Evolutionary conservation across 2,329 filamentous ascomycete species (phyloP), one percentile per base, ranked within the genome.

Genomic region (Dactylonectria estremocensis): DNA sequence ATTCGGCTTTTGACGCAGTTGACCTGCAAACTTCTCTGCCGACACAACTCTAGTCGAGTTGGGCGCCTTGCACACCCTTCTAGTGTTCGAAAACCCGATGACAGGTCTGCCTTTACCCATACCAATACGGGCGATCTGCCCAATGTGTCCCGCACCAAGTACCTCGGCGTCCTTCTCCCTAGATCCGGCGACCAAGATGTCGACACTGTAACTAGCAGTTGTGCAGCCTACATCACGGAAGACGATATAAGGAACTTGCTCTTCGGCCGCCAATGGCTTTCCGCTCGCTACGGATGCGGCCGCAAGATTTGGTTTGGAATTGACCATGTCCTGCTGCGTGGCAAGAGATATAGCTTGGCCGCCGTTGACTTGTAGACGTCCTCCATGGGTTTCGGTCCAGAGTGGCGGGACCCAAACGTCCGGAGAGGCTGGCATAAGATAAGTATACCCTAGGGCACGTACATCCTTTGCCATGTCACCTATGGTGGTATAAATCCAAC

Each of bases 401-500:
- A 46, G 35, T 16, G 10, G 59, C 9, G 57, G 66, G 6, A 28
- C 61, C 20, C 52, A 56, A 16, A 24, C 50, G 22, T 68, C 66
- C 13, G 22, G 35, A 4, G 46, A 55, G 8, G 37, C 56, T 2
- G 66, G 66, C 14, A 33, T 14, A 18, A 35, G 35, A 33, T 68
- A 65, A 28, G 65, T 43, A 14, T 68, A 64, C 2, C 66, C 61
- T 5, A 64, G 33, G 20, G 61, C 49, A 3, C 61, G 50, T 2
- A 56, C 61, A 13, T 55, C 49, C 52, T 64, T 64, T 28, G 61
- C 50, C 50, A 68, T 68, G 16, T 68, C 61, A 28, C 61, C 61
- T 14, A 64, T 64, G 3, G 61, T 64, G 22, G 66, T 61, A 45
- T 61, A 68, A 31, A 18, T 37, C 50, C 56, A 64, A 20, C 45